Conservation (phyloP, 2,329 filamentous ascomycete genomes). For the Davidsoniella eucalypti region DNA sequence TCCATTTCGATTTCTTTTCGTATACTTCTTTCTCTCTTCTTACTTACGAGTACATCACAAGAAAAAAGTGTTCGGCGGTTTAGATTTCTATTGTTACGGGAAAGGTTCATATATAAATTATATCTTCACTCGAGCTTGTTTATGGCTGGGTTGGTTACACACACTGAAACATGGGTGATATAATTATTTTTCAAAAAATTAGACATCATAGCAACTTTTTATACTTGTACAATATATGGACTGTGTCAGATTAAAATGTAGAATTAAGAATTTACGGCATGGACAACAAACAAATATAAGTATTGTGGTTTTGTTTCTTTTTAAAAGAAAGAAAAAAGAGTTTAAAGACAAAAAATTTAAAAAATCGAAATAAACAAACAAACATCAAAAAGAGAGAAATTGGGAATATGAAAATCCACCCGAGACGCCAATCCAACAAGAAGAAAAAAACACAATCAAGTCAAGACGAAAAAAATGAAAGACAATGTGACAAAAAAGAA, state of each 20-base stretch:
- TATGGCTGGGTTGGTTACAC: too few species aligned
- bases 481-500: too few species aligned
- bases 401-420: conserved; percentile 16
- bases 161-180: neutral
- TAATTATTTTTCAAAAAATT: neutral
- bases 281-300: neutral
- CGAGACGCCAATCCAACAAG: conserved; percentile 15
- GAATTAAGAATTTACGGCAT: too few species aligned
- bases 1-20: too few species aligned
- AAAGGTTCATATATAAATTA: neutral
- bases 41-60: neutral
- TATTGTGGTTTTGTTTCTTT: neutral
- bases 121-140: neutral
- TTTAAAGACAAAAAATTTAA: conserved; percentile 1
- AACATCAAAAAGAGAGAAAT: conserved; percentile 18
- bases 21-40: too few species aligned
- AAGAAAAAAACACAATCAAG: neutral
- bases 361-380: conserved; percentile 11
- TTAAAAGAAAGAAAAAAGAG: neutral
- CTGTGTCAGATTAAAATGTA: neutral
- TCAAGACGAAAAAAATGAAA: too few species aligned
- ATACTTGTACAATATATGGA: neutral
- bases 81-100: neutral
- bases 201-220: neutral
- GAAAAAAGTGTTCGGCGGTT: too few species aligned